Conservation (phyloP, 306 rosid genomes). For the Carpinus fangiana region DNA sequence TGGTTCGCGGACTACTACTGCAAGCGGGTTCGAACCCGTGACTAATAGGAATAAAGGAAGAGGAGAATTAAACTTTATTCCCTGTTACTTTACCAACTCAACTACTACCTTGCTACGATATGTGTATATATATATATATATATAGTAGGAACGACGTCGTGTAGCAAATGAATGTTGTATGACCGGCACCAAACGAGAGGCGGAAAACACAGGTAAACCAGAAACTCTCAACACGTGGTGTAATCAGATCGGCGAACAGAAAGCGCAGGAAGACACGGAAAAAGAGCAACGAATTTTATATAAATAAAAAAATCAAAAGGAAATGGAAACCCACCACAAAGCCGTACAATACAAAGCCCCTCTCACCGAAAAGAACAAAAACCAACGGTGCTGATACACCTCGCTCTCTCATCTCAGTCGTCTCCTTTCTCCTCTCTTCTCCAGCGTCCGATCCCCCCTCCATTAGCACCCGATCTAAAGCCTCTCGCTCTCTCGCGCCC, state of each 20-base stretch:
- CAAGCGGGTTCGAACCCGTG: too few species aligned
- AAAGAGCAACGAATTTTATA: background rate
- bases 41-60: too few species aligned
- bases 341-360: background rate
- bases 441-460: conserved; percentile 96
- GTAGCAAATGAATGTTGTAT: background rate
- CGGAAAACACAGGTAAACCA: background rate
- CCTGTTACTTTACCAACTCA: too few species aligned
- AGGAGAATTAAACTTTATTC: too few species aligned
- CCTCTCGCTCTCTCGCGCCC: conserved; percentile 71
- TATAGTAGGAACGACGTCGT: background rate
- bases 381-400: conserved; percentile 93
- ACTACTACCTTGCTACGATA: too few species aligned
- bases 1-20: too few species aligned
- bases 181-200: background rate
- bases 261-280: background rate
- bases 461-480: conserved; percentile 51
- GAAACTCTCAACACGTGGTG: conserved; percentile 19
- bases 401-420: conserved; percentile 68
- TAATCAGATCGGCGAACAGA: conserved; percentile 3
- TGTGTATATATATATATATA: too few species aligned
- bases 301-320: background rate
- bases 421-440: conserved; percentile 79
- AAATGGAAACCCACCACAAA: background rate
- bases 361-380: conserved; percentile 21